These are phyloP conservation scores for Vitis amurensis DNA, from an alignment of 164 flowering plant species.

Conservation along the genomic window DNA sequence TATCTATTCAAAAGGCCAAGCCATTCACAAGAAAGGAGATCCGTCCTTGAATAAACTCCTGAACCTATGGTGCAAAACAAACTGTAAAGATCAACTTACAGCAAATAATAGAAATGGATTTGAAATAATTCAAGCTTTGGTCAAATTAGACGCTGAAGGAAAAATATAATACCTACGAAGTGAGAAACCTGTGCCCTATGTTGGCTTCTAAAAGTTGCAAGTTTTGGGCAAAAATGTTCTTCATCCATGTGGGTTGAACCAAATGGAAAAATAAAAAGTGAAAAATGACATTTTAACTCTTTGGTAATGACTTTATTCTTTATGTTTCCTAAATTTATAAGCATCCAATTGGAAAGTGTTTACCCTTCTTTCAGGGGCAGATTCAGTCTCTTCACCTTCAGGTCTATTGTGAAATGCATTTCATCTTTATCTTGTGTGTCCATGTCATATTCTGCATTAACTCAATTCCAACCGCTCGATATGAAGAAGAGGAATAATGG, in stretches of 20 bases:
- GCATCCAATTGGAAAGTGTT: neutral
- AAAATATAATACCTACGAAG: too few species aligned
- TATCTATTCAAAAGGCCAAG: too few species aligned
- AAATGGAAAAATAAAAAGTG: neutral
- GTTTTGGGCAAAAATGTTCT: neutral
- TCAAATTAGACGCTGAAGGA: too few species aligned
- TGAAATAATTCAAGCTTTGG: too few species aligned
- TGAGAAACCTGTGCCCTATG: too few species aligned
- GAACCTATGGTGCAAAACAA: too few species aligned
- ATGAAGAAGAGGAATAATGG: neutral
- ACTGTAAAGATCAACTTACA: too few species aligned
- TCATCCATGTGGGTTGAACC: neutral
- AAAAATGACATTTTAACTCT: neutral
- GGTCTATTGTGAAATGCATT: too few species aligned
- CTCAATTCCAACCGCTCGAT: neutral
- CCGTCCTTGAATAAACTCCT: too few species aligned
- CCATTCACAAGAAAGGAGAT: too few species aligned
- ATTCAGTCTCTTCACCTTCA: slow-evolving; percentile 3
- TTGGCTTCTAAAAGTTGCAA: neutral
- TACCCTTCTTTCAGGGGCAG: neutral
- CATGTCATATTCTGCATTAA: neutral
- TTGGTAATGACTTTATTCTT: neutral
- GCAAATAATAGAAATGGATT: too few species aligned
- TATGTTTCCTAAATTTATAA: too few species aligned
- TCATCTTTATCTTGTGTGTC: neutral